A percentile compares a stretch with the other conserved stretches of the same genome.
Conservation (phyloP, 768 basidiomycete genomes). For the Neoboletus magnificus region DNA sequence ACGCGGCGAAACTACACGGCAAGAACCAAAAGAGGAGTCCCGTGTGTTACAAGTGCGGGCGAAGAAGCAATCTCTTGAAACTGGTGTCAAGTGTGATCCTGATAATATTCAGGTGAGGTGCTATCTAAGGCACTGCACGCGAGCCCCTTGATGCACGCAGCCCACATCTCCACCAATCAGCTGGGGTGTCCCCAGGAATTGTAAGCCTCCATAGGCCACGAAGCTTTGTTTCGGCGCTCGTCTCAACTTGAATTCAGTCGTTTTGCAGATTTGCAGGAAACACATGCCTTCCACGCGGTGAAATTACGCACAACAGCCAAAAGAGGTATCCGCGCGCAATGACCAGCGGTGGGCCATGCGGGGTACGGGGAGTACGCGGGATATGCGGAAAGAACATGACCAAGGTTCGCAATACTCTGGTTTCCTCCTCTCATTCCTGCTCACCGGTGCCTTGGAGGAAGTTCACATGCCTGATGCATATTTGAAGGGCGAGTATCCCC, state of each 20-base stretch:
- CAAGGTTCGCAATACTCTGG: not conserved
- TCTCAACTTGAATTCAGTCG: no score
- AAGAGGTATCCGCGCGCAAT: no score
- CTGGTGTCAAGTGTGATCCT: no score
- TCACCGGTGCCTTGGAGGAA: not conserved
- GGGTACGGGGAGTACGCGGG: no score
- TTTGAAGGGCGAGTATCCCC: not conserved
- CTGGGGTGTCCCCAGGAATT: not conserved
- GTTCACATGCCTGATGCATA: not conserved
- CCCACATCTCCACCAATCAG: no score
- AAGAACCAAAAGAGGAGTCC: not conserved
- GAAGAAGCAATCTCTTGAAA: not conserved
- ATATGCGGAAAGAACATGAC: not conserved
- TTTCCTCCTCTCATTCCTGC: not conserved
- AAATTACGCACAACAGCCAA: no score
- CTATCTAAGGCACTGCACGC: not conserved
- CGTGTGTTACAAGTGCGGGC: not conserved
- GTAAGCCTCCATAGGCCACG: not conserved
- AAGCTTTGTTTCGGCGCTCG: not conserved
- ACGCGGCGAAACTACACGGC: not conserved
- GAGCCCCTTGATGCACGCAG: not conserved
- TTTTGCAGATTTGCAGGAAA: no score
- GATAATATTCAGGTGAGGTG: not conserved
- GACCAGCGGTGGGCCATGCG: not conserved
- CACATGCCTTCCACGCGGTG: no score